Base-by-base conservation (phyloP, 495 filamentous ascomycete genomes). In the Parmelia sp. region DNA sequence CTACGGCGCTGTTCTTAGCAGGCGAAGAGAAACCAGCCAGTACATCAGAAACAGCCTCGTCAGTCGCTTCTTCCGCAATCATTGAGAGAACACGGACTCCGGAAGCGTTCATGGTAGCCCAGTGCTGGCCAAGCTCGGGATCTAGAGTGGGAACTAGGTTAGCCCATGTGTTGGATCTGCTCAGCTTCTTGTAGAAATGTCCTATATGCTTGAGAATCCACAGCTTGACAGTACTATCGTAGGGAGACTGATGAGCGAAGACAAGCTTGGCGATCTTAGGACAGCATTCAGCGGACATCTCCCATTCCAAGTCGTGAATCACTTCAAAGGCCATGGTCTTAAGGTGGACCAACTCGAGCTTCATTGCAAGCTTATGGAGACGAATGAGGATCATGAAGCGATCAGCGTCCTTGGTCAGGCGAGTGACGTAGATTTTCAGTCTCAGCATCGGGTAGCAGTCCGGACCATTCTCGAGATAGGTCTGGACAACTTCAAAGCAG, bases 401-500 rank as follows among this genome's bases (percentile, higher is more conserved):
- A 33, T 66, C 62, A 42, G 58, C 31, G 37, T 23, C n/a, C 29
- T 56, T 45, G 27, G 29, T 55, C 57, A 49, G 35, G 25, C 33
- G 51, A 36, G 40, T 53, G 14, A 42, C 45, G 51, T 65, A 55
- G 44, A 65, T 40, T 35, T 62, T 61, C 23, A 66, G 36, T 31
- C 33, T 40, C 23, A 64, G 56, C 39, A 42, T 35, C 33, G 58
- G 36, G 60, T 61, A 68, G 21, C 56, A 17, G 29, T 69, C 68
- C 19, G 68, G 62, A n/a, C 65, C 67, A 31, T 68, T 37, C 45
- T 66, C 60, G 14, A 71, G 57, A 47, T 71, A 70, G 25, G 51
- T 44, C 37, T 66, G 58, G 17, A 64, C 58, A 25, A 59, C 57
- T 7, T 66, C 57, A 42, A 71, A 47, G 60, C 63, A 65, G n/a